Percentiles rank a stretch among this genome's conserved stretches.
These are phyloP conservation scores for Fonsecaea erecta DNA, from an alignment of 2,329 filamentous ascomycete species.

Conservation along the genomic window DNA sequence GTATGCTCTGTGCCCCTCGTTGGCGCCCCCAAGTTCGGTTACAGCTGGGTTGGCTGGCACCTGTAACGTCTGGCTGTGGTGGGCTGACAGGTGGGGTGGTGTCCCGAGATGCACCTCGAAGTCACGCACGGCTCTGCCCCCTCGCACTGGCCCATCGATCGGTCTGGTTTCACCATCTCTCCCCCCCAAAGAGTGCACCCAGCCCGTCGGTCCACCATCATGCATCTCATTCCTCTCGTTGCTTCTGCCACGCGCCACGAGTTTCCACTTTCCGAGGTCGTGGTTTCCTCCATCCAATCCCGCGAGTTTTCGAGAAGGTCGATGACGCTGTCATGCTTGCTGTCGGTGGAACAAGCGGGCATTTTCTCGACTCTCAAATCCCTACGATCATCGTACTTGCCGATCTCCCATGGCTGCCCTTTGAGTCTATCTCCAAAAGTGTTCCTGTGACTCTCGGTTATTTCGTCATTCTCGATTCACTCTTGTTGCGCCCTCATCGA, in stretches of 20 bases:
- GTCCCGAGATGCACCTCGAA: background rate
- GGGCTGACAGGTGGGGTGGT: background rate
- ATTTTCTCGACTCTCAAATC: background rate
- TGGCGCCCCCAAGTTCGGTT: background rate
- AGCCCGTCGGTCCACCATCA: background rate
- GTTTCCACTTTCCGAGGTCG: background rate
- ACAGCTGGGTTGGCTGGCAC: no score
- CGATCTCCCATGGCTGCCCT: constrained; percentile 3
- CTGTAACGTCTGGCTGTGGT: background rate
- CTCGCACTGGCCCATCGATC: background rate
- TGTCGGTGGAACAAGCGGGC: background rate
- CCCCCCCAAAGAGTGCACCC: background rate
- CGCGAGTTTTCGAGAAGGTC: background rate
- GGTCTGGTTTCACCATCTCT: background rate
- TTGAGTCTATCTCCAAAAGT: background rate
- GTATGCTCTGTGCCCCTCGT: no score
- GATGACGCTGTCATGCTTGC: background rate
- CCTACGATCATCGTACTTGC: background rate
- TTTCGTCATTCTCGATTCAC: background rate
- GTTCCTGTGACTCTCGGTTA: constrained; percentile 3
- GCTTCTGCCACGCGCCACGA: background rate
- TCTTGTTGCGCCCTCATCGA: no score
- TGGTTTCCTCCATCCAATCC: background rate
- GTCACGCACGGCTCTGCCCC: background rate
- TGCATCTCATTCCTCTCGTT: constrained; percentile 1